Percentiles rank a stretch among this genome's conserved stretches.
These are phyloP conservation scores for Tubosaeta brunneosetosa DNA, from an alignment of 768 basidiomycete species.

Conservation along the genomic window DNA sequence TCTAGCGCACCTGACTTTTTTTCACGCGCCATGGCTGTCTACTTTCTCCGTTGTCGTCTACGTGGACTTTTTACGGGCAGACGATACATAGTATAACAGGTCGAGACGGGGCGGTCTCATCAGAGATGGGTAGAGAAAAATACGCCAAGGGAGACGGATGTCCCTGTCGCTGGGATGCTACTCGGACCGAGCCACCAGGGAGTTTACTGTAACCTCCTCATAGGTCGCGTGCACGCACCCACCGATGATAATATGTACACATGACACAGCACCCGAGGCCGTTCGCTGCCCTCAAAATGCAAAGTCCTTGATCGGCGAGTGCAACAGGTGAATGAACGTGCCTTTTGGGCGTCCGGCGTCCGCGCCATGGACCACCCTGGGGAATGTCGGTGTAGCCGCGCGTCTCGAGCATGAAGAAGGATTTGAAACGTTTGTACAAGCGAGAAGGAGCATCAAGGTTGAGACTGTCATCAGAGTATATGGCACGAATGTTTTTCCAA, in stretches of 20 bases:
- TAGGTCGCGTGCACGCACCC: slow-evolving; percentile 2
- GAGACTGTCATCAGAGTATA: not conserved
- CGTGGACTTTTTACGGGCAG: too few relatives aligned
- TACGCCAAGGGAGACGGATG: too few relatives aligned
- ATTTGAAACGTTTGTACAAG: not conserved
- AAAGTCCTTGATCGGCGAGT: slow-evolving; percentile 3
- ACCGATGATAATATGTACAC: slow-evolving; percentile 2
- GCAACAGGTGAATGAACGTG: not conserved
- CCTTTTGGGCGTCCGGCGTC: not conserved
- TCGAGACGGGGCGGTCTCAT: too few relatives aligned
- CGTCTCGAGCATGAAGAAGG: slow-evolving; percentile 6
- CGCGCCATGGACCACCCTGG: slow-evolving; percentile 10
- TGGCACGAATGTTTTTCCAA: slow-evolving; percentile 5
- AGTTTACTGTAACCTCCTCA: not conserved
- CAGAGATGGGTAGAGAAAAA: too few relatives aligned
- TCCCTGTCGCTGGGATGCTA: not conserved
- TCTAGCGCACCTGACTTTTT: not conserved
- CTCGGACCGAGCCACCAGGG: not conserved
- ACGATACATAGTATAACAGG: too few relatives aligned
- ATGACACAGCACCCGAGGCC: not conserved
- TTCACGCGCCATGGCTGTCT: too few relatives aligned
- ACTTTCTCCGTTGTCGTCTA: too few relatives aligned
- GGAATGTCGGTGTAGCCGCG: slow-evolving; percentile 7
- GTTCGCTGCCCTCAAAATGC: not conserved
- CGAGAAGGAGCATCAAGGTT: not conserved